These are phyloP conservation scores for Eudorina sp. DNA, from an alignment of 139 green algal species.

Conservation along the genomic window DNA sequence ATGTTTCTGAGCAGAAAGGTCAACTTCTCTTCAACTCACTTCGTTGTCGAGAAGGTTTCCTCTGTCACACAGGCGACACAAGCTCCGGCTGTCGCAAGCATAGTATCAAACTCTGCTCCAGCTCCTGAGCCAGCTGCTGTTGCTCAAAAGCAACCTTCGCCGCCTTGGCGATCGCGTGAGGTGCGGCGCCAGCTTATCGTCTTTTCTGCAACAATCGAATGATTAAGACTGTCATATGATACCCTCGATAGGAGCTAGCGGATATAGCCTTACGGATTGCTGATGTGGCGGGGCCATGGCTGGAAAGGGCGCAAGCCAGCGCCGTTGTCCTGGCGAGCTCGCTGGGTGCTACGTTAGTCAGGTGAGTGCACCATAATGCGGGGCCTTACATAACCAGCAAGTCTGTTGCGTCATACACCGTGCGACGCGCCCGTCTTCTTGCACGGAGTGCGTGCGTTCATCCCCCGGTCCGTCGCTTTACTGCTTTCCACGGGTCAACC, in stretches of 20 bases:
- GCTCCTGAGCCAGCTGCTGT: not conserved
- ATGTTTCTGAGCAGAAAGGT: not conserved
- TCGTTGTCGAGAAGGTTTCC: not conserved
- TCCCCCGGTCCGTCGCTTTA: not conserved
- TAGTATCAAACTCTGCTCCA: too few species aligned
- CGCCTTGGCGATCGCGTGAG: slow-evolving; percentile 24
- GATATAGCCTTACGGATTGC: not conserved
- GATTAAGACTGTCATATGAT: not conserved
- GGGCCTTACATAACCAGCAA: not conserved
- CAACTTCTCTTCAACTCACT: not conserved
- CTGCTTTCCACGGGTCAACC: too few species aligned
- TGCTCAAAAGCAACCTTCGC: not conserved
- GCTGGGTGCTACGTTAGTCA: not conserved
- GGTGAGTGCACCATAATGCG: not conserved
- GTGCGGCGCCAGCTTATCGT: not conserved
- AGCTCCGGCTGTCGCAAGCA: too few species aligned
- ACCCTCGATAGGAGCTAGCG: slow-evolving; percentile 7
- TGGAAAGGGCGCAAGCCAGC: not conserved
- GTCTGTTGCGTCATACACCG: not conserved
- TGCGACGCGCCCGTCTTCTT: not conserved
- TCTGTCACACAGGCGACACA: not conserved
- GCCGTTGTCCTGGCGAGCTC: not conserved
- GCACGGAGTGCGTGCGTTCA: not conserved
- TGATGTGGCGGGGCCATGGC: not conserved
- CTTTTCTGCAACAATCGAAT: not conserved